phyloP scores from a whole-genome alignment of 495 filamentous ascomycete species.

The Lophium mytilinum region DNA sequence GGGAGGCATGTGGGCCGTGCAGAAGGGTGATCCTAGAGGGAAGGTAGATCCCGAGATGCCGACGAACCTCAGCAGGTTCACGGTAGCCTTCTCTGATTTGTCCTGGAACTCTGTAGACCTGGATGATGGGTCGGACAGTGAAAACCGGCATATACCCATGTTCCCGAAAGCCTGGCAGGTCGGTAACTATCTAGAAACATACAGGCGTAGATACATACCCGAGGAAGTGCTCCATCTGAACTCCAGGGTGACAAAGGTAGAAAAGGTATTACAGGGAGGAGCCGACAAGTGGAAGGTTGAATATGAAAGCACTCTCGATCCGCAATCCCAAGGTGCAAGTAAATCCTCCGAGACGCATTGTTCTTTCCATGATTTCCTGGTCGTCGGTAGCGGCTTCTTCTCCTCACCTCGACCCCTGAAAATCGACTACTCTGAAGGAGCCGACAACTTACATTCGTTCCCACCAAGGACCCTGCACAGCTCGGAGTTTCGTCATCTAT shows the following conservation, averaged over 20 bases:
- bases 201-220: slow-evolving; percentile 50
- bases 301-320: slow-evolving; percentile 21
- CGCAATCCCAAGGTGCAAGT: not conserved
- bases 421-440: slow-evolving; percentile 27
- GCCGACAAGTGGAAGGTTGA: slow-evolving; percentile 48
- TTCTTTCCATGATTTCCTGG: slow-evolving; percentile 57
- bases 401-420: slow-evolving; percentile 48
- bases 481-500: slow-evolving; percentile 39
- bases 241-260: slow-evolving; percentile 43
- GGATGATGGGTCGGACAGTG: slow-evolving; percentile 1
- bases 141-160: slow-evolving; percentile 40
- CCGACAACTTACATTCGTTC: not conserved
- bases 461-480: slow-evolving; percentile 49
- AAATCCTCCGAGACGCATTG: not conserved
- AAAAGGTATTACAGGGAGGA: slow-evolving; percentile 28
- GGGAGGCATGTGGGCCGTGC: slow-evolving; percentile 69
- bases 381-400: slow-evolving; percentile 74
- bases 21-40: slow-evolving; percentile 36
- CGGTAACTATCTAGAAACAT: slow-evolving; percentile 62
- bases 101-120: slow-evolving; percentile 50
- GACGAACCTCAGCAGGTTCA: slow-evolving; percentile 72
- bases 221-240: slow-evolving; percentile 42
- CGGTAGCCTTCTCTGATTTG: slow-evolving; percentile 71
- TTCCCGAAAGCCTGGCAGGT: slow-evolving; percentile 71
- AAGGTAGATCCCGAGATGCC: slow-evolving; percentile 54